phyloP scores from a whole-genome alignment of 176 grass and related monocot genomes.

The sorghum (Sorghum bicolor) region Sorghum_bicolor_NCBIv3 NC_012870.2:7975001-7975500 shows the following conservation, averaged over 20 bases:
- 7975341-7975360: too few species aligned
- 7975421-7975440: too few species aligned
- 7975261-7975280: too few species aligned
- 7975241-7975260: neutral
- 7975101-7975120: neutral
- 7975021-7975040: slow-evolving; percentile 13
- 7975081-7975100: neutral
- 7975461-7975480: too few species aligned
- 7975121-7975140: neutral
- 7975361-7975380: too few species aligned
- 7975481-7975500: too few species aligned
- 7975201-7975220: neutral
- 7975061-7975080: neutral
- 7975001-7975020: slow-evolving; percentile 10
- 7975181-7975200: neutral
- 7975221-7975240: neutral
- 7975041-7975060: neutral
- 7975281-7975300: too few species aligned
- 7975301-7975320: too few species aligned
- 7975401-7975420: too few species aligned
- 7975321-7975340: too few species aligned
- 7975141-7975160: neutral
- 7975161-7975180: neutral
- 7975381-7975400: too few species aligned
- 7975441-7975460: too few species aligned